Evolutionary conservation across 306 rosid genomes (phyloP), one percentile per base, ranked within the genome.

Genomic region (Alnus rubra): DNA sequence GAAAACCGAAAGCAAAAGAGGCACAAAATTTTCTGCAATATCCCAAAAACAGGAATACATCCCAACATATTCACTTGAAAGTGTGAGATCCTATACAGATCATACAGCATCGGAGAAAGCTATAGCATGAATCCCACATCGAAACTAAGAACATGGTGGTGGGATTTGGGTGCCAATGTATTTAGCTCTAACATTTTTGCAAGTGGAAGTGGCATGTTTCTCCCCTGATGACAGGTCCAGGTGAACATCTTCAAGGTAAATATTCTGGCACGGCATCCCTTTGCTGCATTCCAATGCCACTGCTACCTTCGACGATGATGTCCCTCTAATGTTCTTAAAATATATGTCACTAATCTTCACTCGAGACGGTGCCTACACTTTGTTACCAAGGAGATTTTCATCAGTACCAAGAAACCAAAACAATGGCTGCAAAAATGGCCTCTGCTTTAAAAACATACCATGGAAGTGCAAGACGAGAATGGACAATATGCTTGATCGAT

Each of bases 141-240:
- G 12, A n/a, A 76, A 35, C 77, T 75, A 85, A 52, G 67, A 39
- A 82, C 90, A 85, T 54, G 90, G 90, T 28, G 85, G 88, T 74
- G 90, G 90, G 75, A 87, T 75, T 87, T 85, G 90, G 79, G 87
- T 82, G 83, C 90, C 90, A 71, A 77, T 74, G 68, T 85, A 87
- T 53, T 71, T 84, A 72, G 90, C 90, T 72, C 71, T 85, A 52
- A 87, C 90, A 84, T 87, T 82, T 45, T 79, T 82, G 69, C 90
- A 87, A 60, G 80, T 80, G 9, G 90, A 82, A 80, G 88, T 84
- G 37, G 87, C 55, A 51, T 60, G 72, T 16, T 74, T 80, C 78
- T 77, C 64, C 16, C 88, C 82, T 19, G 88, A 74, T 9, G 83
- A 75, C 35, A 79, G 52, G 35, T 82, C 64, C 77, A 87, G 76